Conservation (phyloP, 169 alveolate genomes). For the Cryptosporidium parvum region DNA sequence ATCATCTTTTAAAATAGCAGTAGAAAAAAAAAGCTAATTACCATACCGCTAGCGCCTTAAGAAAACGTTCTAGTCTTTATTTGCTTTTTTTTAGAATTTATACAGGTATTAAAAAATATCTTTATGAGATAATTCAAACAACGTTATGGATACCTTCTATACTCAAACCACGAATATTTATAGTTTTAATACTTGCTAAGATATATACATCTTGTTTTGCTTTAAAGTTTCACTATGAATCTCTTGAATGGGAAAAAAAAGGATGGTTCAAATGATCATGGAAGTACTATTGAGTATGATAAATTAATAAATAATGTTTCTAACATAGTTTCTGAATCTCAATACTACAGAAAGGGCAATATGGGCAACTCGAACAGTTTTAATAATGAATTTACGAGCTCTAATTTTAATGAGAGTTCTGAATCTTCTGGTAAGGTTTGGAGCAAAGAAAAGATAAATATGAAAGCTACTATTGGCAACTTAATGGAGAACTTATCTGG, state of each 20-base stretch:
- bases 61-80: slow-evolving; percentile 2
- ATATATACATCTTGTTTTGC: background rate
- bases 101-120: background rate
- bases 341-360: too few species aligned
- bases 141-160: background rate
- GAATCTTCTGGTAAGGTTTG: slow-evolving; percentile 52
- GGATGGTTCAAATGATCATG: background rate
- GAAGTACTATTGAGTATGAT: background rate
- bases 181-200: background rate
- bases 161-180: background rate
- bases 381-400: background rate
- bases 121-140: background rate
- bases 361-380: background rate
- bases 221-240: background rate
- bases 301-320: slow-evolving; percentile 2
- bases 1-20: slow-evolving; percentile 14
- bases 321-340: background rate
- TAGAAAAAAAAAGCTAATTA: background rate
- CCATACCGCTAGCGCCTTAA: slow-evolving; percentile 4
- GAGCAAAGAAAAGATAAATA: slow-evolving; percentile 47
- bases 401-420: slow-evolving; percentile 25
- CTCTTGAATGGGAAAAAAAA: background rate
- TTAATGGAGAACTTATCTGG: slow-evolving; percentile 44
- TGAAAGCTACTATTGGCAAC: slow-evolving; percentile 17
- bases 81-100: background rate